Conservation (phyloP, 2,329 filamentous ascomycete genomes). For the Immersiporthe knoxdaviesiana region DNA sequence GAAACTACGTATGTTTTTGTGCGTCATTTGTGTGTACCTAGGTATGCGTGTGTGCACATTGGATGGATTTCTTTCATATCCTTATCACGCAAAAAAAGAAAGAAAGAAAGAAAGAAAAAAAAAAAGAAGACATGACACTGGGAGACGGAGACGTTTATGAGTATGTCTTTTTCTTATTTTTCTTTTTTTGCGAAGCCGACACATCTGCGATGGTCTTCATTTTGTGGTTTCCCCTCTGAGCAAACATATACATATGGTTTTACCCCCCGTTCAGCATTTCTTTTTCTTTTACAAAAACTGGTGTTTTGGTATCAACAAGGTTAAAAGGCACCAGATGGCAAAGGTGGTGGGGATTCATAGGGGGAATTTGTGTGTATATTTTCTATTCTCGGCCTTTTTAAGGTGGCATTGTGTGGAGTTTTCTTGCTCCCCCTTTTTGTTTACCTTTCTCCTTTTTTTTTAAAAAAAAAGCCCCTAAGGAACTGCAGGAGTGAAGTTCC, state of each 20-base stretch:
- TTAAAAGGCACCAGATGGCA: neutral
- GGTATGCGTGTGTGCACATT: neutral
- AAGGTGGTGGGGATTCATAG: neutral
- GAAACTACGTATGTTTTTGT: neutral
- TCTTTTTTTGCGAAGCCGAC: neutral
- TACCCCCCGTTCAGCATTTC: neutral
- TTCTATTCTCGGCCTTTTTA: neutral
- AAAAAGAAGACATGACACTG: neutral
- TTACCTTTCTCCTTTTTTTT: neutral
- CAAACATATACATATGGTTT: neutral
- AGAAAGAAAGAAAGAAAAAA: neutral
- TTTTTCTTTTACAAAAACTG: neutral
- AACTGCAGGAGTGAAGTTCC: constrained; percentile 10
- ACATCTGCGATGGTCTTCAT: neutral
- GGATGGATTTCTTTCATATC: neutral
- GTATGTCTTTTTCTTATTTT: neutral
- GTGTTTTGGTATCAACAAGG: neutral
- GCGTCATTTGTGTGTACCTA: neutral
- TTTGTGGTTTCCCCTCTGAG: neutral
- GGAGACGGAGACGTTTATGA: neutral
- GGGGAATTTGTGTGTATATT: neutral
- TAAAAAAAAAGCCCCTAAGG: too few relatives aligned
- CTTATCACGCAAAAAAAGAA: neutral
- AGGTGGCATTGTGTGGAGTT: neutral
- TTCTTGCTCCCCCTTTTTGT: neutral